Evolutionary conservation across 352 stramenopile genomes (phyloP).

Genomic region (Phytophthora constricta): DNA sequence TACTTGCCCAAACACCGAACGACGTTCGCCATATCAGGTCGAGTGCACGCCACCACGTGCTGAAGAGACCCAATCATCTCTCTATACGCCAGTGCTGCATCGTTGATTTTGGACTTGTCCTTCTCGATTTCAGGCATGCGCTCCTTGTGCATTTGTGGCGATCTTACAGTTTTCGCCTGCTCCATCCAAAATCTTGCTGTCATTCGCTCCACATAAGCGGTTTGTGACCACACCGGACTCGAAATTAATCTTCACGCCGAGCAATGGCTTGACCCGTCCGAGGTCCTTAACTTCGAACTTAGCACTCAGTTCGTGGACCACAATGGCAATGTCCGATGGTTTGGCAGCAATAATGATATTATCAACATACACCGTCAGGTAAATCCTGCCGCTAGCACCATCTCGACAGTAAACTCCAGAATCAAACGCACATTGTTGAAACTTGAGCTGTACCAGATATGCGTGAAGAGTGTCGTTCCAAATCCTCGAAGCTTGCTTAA

Average conservation of each 20-base stretch:
- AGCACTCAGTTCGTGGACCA: background rate
- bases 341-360: conserved; percentile 17
- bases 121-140: background rate
- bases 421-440: conserved; percentile 16
- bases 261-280: conserved; percentile 3
- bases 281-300: conserved; percentile 18
- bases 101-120: conserved; percentile 1
- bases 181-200: conserved; percentile 2
- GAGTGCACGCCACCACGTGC: conserved; percentile 2
- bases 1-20: conserved; percentile 1
- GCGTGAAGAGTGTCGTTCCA: conserved; percentile 13
- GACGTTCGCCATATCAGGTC: conserved; percentile 7
- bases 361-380: conserved; percentile 17
- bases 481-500: conserved; percentile 11
- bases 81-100: background rate
- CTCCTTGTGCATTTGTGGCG: conserved; percentile 16
- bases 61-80: conserved; percentile 8
- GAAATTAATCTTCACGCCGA: conserved; percentile 8
- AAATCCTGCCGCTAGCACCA: conserved; percentile 5
- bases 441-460: conserved; percentile 4
- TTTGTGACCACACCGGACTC: background rate
- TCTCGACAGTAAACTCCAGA: conserved; percentile 11
- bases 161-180: background rate
- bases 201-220: background rate
- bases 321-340: conserved; percentile 1